These are phyloP conservation scores for Rhipidocladum racemiflorum DNA, from an alignment of 176 grass and related monocot genomes.

Conservation along the genomic window DNA sequence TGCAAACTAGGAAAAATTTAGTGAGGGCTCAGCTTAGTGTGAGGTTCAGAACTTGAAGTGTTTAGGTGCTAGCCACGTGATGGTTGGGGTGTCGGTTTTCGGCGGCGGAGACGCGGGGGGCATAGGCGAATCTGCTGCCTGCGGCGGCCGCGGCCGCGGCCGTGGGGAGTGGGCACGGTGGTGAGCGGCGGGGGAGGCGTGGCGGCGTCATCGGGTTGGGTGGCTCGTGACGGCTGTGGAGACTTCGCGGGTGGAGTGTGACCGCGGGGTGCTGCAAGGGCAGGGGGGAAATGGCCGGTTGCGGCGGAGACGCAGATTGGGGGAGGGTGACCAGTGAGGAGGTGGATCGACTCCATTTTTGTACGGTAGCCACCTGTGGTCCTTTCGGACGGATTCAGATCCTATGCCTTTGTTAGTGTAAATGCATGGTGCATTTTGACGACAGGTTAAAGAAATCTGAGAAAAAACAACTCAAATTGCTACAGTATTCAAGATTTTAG, in stretches of 20 bases:
- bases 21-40: too few relatives aligned
- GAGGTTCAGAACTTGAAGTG: background rate
- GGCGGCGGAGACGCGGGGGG: background rate
- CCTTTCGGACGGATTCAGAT: too few relatives aligned
- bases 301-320: background rate
- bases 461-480: too few relatives aligned
- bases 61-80: background rate
- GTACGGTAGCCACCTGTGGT: background rate
- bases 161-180: background rate
- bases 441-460: too few relatives aligned
- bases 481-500: too few relatives aligned
- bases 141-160: background rate
- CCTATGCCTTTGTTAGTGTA: too few relatives aligned
- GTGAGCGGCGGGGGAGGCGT: background rate
- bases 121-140: background rate
- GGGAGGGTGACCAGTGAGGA: too few relatives aligned
- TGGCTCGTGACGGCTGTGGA: background rate
- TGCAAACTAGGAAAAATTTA: too few relatives aligned
- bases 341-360: background rate
- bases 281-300: background rate
- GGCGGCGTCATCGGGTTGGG: background rate
- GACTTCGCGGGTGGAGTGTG: background rate
- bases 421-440: too few relatives aligned
- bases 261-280: background rate
- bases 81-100: background rate